Conservation (phyloP, 1,139 yeast genomes). For the Blastobotrys ciferrii region DNA sequence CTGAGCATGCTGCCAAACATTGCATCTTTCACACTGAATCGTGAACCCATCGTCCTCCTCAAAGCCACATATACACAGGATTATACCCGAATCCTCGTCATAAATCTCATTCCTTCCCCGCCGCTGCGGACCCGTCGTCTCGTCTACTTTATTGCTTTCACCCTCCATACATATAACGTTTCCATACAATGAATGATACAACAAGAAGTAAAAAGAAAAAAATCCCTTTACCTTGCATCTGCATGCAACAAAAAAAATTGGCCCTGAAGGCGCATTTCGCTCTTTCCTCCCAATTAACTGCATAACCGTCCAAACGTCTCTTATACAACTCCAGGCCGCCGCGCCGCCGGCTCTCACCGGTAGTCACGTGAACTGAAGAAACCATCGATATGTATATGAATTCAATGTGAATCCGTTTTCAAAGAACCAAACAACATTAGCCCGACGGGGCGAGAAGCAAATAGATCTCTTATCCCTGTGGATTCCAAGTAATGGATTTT, state of each 20-base stretch:
- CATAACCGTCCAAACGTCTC: not conserved
- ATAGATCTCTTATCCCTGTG: too few species aligned
- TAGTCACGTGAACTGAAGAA: too few species aligned
- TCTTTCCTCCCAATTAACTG: not conserved
- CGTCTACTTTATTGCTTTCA: not conserved
- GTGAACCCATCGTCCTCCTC: slow-evolving; percentile 95
- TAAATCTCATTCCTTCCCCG: slow-evolving; percentile 8
- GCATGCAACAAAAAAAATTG: not conserved
- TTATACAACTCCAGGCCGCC: not conserved
- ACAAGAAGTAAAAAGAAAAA: not conserved
- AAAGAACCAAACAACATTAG: too few species aligned
- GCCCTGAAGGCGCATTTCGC: not conserved
- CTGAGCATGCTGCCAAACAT: slow-evolving; percentile 90
- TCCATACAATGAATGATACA: not conserved
- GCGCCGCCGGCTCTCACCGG: too few species aligned
- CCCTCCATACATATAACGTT: not conserved
- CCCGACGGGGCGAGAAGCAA: too few species aligned
- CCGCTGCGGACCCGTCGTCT: not conserved
- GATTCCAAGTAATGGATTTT: too few species aligned
- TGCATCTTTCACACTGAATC: slow-evolving; percentile 88
- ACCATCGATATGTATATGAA: too few species aligned
- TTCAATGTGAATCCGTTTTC: too few species aligned
- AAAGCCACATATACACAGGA: slow-evolving; percentile 85
- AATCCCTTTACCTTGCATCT: not conserved
- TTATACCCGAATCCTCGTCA: slow-evolving; percentile 63